phyloP scores from a whole-genome alignment of 192 early-diverging fungal species.

The Chytriomyces confervae region DNA sequence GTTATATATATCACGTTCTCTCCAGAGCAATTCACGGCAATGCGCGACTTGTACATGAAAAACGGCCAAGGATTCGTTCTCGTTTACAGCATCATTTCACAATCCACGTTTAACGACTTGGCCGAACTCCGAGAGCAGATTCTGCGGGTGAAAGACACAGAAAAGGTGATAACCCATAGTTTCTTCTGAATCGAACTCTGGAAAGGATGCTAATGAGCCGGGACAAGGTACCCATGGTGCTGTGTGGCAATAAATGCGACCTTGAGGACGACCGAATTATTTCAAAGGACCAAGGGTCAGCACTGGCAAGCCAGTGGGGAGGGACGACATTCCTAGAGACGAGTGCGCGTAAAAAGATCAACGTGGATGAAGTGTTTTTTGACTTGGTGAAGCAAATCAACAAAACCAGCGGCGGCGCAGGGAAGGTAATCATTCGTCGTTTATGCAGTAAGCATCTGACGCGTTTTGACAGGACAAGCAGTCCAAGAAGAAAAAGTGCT shows the following conservation, averaged over 20 bases:
- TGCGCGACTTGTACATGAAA: slow-evolving; percentile 74
- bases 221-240: slow-evolving; percentile 64
- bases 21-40: slow-evolving; percentile 69
- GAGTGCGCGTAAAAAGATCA: slow-evolving; percentile 82
- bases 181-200: background rate
- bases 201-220: background rate
- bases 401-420: slow-evolving; percentile 66
- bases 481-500: slow-evolving; percentile 53
- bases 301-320: slow-evolving; percentile 69
- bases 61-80: slow-evolving; percentile 71
- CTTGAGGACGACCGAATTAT: slow-evolving; percentile 67
- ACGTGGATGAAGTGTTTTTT: slow-evolving; percentile 91
- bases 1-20: background rate
- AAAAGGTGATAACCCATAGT: slow-evolving; percentile 47
- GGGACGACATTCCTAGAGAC: slow-evolving; percentile 84
- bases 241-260: slow-evolving; percentile 70
- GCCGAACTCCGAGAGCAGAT: slow-evolving; percentile 68
- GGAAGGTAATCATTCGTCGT: slow-evolving; percentile 50
- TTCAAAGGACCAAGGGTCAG: slow-evolving; percentile 67
- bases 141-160: slow-evolving; percentile 66
- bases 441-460: background rate
- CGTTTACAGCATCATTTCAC: slow-evolving; percentile 68
- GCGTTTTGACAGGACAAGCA: slow-evolving; percentile 44
- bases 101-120: slow-evolving; percentile 68
- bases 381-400: slow-evolving; percentile 92